Evolutionary conservation across 2,329 filamentous ascomycete genomes (phyloP).

Genomic region (Colletotrichum gloeosporioides): DNA sequence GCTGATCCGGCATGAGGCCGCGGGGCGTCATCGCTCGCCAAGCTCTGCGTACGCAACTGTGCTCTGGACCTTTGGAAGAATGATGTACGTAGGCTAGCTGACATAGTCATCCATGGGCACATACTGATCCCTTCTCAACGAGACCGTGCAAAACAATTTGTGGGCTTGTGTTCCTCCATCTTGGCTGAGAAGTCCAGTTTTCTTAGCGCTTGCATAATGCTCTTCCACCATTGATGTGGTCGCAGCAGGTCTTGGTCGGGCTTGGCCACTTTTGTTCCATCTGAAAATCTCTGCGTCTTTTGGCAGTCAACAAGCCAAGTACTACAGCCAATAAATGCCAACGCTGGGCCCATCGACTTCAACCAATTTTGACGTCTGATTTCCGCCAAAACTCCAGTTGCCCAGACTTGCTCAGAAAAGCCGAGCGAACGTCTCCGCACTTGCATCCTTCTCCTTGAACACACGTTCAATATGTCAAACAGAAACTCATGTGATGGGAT

Average conservation of each 20-base stretch:
- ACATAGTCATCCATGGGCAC: neutral
- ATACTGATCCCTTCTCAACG: neutral
- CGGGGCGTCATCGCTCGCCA: neutral
- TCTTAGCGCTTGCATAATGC: neutral
- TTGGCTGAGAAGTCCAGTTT: neutral
- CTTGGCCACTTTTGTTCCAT: neutral
- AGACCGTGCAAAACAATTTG: neutral
- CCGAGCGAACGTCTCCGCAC: neutral
- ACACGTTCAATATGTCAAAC: neutral
- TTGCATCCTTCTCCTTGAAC: neutral
- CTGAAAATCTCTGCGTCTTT: neutral
- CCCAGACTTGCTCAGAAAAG: neutral
- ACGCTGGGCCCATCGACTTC: conserved; percentile 7
- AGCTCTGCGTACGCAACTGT: neutral
- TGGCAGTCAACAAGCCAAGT: neutral
- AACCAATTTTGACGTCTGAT: neutral
- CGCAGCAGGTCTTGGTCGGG: neutral
- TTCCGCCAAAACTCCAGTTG: neutral
- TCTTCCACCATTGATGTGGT: conserved; percentile 3
- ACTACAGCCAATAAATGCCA: conserved; percentile 15
- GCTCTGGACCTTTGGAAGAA: neutral
- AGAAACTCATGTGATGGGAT: neutral
- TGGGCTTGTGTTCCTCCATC: neutral
- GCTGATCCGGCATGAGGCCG: neutral
- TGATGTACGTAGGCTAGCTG: neutral